These are phyloP conservation scores for Pezicula radicicola DNA, from an alignment of 2,329 filamentous ascomycete species.

Conservation along the genomic window DNA sequence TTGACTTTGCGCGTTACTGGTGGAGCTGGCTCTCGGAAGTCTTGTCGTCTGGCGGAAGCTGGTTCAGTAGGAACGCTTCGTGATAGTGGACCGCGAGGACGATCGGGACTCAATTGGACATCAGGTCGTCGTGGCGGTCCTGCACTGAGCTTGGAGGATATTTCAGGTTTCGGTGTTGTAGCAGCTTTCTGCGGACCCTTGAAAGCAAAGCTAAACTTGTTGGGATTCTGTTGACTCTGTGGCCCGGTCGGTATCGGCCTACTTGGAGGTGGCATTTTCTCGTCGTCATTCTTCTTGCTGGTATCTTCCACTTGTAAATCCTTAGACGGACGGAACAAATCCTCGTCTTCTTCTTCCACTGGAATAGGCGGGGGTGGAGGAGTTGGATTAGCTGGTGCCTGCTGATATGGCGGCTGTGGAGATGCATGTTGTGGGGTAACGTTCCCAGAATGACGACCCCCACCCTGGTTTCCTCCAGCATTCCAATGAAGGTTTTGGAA, in stretches of 20 bases:
- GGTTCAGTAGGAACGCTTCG: slow-evolving; percentile 51
- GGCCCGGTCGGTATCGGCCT: slow-evolving; percentile 44
- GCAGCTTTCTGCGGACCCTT: slow-evolving; percentile 66
- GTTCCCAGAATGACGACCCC: slow-evolving; percentile 35
- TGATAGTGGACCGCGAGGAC: slow-evolving; percentile 36
- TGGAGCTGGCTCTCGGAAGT: slow-evolving; percentile 30
- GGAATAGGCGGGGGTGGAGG: slow-evolving; percentile 29
- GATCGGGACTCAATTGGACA: slow-evolving; percentile 29
- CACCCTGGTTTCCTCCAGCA: slow-evolving; percentile 43
- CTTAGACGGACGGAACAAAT: slow-evolving; percentile 61
- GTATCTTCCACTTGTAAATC: slow-evolving; percentile 65
- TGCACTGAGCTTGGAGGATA: slow-evolving; percentile 67
- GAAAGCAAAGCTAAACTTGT: slow-evolving; percentile 91
- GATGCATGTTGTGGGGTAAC: slow-evolving; percentile 29
- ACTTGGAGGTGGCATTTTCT: slow-evolving; percentile 52
- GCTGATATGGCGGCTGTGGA: slow-evolving; percentile 25
- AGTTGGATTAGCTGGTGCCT: slow-evolving; percentile 15
- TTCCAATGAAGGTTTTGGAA: slow-evolving; percentile 73
- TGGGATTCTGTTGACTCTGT: slow-evolving; percentile 35
- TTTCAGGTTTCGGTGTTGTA: slow-evolving; percentile 57
- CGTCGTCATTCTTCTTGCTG: slow-evolving; percentile 43
- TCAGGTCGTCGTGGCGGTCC: slow-evolving; percentile 21
- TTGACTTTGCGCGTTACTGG: slow-evolving; percentile 54
- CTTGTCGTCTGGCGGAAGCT: slow-evolving; percentile 40
- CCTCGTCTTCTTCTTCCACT: slow-evolving; percentile 49